Percentiles rank a stretch among this genome's conserved stretches.
These are phyloP conservation scores for Knufia fluminis DNA, from an alignment of 2,329 filamentous ascomycete species.

Conservation along the genomic window DNA sequence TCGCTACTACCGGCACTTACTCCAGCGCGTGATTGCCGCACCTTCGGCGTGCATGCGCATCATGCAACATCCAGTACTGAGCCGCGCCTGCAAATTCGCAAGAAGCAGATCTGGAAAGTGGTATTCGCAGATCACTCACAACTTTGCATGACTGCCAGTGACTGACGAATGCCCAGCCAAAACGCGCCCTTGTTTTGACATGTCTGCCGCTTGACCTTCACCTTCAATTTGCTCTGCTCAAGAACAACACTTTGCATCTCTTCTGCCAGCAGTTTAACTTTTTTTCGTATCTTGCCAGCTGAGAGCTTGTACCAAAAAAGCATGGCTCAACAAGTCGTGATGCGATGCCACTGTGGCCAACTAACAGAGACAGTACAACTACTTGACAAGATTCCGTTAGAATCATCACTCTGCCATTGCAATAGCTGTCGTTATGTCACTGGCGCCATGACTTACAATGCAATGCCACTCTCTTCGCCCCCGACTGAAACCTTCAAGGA, in stretches of 20 bases:
- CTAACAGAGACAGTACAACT: constrained; percentile 14
- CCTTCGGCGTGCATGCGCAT: too few relatives aligned
- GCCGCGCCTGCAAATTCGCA: not conserved
- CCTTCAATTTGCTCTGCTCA: too few relatives aligned
- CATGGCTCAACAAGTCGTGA: constrained; percentile 3
- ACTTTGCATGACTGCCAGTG: too few relatives aligned
- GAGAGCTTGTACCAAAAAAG: not conserved
- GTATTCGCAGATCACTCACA: constrained; percentile 1
- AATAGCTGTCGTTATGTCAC: constrained; percentile 40
- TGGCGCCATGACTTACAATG: constrained; percentile 40
- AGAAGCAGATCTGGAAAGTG: not conserved
- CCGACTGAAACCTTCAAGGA: constrained; percentile 26
- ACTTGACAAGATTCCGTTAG: constrained; percentile 11
- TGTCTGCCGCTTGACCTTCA: not conserved
- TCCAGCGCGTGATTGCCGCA: too few relatives aligned
- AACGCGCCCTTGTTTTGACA: constrained; percentile 6
- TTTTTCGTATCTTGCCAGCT: too few relatives aligned
- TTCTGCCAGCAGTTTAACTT: too few relatives aligned
- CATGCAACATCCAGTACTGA: too few relatives aligned
- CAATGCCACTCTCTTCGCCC: constrained; percentile 31
- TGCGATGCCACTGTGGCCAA: constrained; percentile 19
- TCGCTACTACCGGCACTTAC: too few relatives aligned
- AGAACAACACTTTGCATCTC: too few relatives aligned
- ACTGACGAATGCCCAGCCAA: constrained; percentile 8
- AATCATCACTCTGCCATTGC: constrained; percentile 42